Evolutionary conservation across 768 basidiomycete species (phyloP).

Genomic region (Boletus eberwhitei): DNA sequence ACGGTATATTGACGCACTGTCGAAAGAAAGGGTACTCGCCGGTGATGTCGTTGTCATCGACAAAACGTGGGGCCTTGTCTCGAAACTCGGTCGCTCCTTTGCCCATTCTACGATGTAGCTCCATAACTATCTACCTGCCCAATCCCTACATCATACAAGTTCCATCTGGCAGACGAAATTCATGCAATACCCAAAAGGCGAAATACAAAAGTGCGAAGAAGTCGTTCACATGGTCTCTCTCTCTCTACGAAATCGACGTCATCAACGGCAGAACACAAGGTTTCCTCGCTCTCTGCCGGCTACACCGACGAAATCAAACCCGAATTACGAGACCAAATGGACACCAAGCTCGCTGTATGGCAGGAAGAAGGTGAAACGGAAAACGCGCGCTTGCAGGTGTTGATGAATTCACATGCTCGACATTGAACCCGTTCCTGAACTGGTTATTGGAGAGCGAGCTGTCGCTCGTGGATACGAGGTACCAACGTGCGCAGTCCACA

Average conservation of each 20-base stretch:
- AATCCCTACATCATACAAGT: not conserved
- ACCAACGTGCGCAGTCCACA: slow-evolving; percentile 94
- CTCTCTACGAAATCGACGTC: slow-evolving; percentile 97
- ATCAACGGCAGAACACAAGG: slow-evolving; percentile 99
- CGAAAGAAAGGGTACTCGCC: slow-evolving; percentile 93
- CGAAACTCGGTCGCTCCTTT: slow-evolving; percentile 94
- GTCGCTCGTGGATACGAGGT: slow-evolving; percentile 86
- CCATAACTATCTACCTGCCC: not conserved
- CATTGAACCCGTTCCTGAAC: slow-evolving; percentile 96
- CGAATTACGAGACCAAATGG: slow-evolving; percentile 93
- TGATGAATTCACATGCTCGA: slow-evolving; percentile 99
- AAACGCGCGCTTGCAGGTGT: slow-evolving; percentile 54
- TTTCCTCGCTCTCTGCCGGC: slow-evolving; percentile 90
- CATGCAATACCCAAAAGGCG: slow-evolving; percentile 96
- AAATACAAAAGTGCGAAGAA: slow-evolving; percentile 96
- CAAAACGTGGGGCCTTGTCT: slow-evolving; percentile 94
- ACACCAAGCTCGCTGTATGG: slow-evolving; percentile 96
- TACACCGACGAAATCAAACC: slow-evolving; percentile 99
- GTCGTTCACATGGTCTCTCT: slow-evolving; percentile 97
- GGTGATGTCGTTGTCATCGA: slow-evolving; percentile 97
- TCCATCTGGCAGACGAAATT: slow-evolving; percentile 76
- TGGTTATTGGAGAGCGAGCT: slow-evolving; percentile 92
- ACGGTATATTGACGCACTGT: no score
- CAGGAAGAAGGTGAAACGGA: slow-evolving; percentile 98
- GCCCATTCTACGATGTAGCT: slow-evolving; percentile 94